Evolutionary conservation across 2,329 filamentous ascomycete genomes (phyloP).

Genomic region (Botryotinia calthae): DNA sequence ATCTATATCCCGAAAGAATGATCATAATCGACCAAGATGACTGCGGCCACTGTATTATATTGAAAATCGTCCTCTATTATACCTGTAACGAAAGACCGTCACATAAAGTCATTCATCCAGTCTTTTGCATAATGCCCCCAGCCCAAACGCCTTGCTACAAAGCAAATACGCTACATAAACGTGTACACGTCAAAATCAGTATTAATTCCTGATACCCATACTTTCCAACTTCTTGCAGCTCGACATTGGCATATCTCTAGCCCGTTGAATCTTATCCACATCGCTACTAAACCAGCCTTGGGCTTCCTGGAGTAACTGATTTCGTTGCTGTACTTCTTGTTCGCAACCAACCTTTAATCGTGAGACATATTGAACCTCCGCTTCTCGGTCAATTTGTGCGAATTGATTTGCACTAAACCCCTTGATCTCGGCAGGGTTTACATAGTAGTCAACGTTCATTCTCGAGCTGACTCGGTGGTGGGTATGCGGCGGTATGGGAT

Average conservation of each 20-base stretch:
- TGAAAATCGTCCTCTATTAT: constrained; percentile 12
- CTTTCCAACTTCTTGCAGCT: constrained; percentile 56
- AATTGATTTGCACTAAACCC: constrained; percentile 69
- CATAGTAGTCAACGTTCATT: constrained; percentile 76
- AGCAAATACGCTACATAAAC: constrained; percentile 26
- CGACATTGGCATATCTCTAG: constrained; percentile 55
- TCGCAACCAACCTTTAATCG: constrained; percentile 71
- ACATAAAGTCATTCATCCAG: constrained; percentile 1
- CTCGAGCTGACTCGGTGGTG: constrained; percentile 67
- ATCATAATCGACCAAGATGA: background rate
- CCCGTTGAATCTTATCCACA: constrained; percentile 52
- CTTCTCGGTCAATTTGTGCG: constrained; percentile 69
- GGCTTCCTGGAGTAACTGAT: constrained; percentile 61
- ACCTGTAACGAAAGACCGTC: background rate
- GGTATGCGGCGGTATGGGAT: constrained; percentile 68
- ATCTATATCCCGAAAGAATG: background rate
- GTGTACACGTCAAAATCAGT: constrained; percentile 11
- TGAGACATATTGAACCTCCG: constrained; percentile 70
- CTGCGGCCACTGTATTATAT: constrained; percentile 1
- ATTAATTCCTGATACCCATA: constrained; percentile 41
- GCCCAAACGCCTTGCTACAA: constrained; percentile 34
- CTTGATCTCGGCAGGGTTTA: constrained; percentile 75
- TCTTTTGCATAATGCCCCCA: constrained; percentile 20
- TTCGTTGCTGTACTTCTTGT: constrained; percentile 58
- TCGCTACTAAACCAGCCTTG: constrained; percentile 70